These are phyloP conservation scores for Epichloe hybrida DNA, from an alignment of 2,329 filamentous ascomycete species.

Conservation along the genomic window DNA sequence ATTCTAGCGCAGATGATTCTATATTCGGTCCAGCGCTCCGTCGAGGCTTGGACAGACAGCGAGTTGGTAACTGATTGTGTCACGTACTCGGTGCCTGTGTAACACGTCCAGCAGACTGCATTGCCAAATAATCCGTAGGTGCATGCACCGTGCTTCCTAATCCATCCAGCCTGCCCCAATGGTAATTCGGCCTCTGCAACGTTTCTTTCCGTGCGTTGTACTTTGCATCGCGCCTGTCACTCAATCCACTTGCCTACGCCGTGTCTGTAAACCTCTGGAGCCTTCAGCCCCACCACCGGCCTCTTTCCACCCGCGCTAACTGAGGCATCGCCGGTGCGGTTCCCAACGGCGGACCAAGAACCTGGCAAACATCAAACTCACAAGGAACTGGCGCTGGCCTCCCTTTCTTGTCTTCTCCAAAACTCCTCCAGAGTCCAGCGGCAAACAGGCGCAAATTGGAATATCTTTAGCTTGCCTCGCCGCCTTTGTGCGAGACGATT, in stretches of 20 bases:
- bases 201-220: no score
- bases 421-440: background rate
- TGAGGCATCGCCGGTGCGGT: background rate
- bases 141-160: no score
- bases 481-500: background rate
- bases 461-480: background rate
- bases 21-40: no score
- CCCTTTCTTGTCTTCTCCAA: background rate
- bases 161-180: no score
- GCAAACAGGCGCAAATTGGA: background rate
- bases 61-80: no score
- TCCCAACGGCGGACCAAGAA: background rate
- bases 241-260: no score
- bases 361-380: background rate
- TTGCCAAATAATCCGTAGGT: no score
- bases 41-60: no score
- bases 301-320: constrained; percentile 2
- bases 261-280: background rate
- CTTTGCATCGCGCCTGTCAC: background rate
- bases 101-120: no score
- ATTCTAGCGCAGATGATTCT: no score
- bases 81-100: no score
- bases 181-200: no score
- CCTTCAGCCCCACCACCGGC: constrained; percentile 1
- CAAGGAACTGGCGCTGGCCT: background rate